phyloP scores from a whole-genome alignment of 1,284 basidiomycete species.

The Ganoderma lucidum region DNA sequence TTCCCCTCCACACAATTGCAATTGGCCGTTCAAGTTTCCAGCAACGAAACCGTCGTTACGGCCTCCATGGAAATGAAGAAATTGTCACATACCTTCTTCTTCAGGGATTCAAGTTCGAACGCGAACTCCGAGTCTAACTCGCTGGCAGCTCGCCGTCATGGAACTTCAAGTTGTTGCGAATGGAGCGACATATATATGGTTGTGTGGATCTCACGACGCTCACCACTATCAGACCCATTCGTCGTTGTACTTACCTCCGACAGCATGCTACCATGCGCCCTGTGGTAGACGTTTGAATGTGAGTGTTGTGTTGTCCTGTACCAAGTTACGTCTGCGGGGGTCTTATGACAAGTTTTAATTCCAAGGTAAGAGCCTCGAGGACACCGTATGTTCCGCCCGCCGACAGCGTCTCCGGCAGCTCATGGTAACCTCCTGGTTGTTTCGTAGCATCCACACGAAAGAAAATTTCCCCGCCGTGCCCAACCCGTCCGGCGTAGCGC shows the following conservation, averaged over 20 bases:
- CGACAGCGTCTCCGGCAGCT: neutral
- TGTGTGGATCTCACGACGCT: neutral
- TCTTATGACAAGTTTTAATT: neutral
- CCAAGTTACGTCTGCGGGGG: neutral
- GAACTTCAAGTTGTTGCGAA: neutral
- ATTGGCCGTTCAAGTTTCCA: neutral
- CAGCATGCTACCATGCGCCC: neutral
- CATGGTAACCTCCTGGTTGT: slow-evolving; percentile 1
- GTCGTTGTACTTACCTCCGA: neutral
- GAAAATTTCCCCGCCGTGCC: neutral
- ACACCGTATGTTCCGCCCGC: slow-evolving; percentile 1
- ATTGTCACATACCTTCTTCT: neutral
- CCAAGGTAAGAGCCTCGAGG: slow-evolving; percentile 1
- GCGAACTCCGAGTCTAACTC: neutral
- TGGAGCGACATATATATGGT: neutral
- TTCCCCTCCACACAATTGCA: neutral
- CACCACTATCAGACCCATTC: neutral
- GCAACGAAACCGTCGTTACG: neutral
- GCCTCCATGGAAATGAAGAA: neutral
- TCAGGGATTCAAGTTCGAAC: neutral
- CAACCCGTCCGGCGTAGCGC: neutral
- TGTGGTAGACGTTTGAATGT: neutral
- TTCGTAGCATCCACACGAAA: neutral
- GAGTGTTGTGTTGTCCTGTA: neutral
- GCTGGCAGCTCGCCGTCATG: neutral